Base-by-base conservation (phyloP, 306 rosid species). In the Vigna reflexopilosa region DNA sequence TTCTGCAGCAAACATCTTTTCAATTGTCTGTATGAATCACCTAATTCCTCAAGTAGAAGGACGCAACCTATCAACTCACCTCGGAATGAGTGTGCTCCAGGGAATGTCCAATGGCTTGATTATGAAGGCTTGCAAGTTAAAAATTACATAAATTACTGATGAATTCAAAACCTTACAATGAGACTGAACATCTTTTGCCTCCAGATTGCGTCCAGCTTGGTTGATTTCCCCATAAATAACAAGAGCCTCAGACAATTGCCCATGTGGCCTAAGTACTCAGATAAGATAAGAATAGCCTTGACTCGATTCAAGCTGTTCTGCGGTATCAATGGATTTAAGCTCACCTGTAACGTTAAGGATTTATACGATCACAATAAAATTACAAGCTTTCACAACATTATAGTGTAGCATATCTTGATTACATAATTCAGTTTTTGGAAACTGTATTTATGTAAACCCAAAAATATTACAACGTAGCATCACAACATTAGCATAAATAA, bases 241-340 rank as follows among this genome's bases (percentile, higher is more conserved):
- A 54, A 89, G 80, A 58, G 97, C 94, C 40, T 93, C 97, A 44
- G 80, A 73, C 72, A 87, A 65, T 81, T 86, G 84, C 68, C 93
- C 94, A 45, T 82, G 81, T 67, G 89, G 83, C 49, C 93, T 91
- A 73, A 93, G 93, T 55, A 90, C 83, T 40, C 76, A 83, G 77
- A 86, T 89, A 63, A 93, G 97, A 72, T 88, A 63, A 93, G 97
- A 72, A 79, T 87, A 71, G 88, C 83, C 80, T 87, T 88, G 79
- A 91, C 78, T 84, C 87, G 90, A 70, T 83, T 84, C 74, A 85
- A 65, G 84, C 62, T 80, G 45, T 57, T 91, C 72, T 7, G 56
- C 4, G 90, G 87, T 82, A 91, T 83, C 78, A 72, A 67, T 64
- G 87, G 74, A 76, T 87, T 91, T 17, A 76, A 77, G 80, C 84